phyloP scores from a whole-genome alignment of 208 protist genomes.

The Acanthamoeba comandoni region DNA sequence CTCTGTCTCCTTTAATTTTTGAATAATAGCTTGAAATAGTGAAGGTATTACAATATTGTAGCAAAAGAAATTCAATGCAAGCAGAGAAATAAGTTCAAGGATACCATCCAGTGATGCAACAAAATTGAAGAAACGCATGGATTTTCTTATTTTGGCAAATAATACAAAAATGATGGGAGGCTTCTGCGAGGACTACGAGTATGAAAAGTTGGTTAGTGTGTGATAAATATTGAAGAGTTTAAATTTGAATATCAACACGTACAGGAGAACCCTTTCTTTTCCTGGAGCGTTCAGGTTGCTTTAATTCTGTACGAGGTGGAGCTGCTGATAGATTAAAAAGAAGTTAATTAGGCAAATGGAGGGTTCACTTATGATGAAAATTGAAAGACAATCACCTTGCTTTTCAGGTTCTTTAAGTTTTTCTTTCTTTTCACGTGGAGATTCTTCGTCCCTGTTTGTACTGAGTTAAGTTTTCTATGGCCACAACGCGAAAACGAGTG shows the following conservation, averaged over 20 bases:
- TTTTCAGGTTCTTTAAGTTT: too few relatives aligned
- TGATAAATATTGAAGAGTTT: not conserved
- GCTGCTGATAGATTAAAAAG: too few relatives aligned
- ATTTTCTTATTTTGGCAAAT: conserved; percentile 42
- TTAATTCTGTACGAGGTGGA: not conserved
- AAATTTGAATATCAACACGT: not conserved
- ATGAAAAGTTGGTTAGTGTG: not conserved
- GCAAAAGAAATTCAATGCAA: too few relatives aligned
- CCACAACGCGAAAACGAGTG: too few relatives aligned
- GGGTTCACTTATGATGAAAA: too few relatives aligned
- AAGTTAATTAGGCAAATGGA: too few relatives aligned
- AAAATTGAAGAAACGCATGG: conserved; percentile 21
- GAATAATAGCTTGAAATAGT: not conserved
- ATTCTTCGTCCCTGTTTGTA: too few relatives aligned
- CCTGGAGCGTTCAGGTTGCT: not conserved
- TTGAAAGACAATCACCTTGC: too few relatives aligned
- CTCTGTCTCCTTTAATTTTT: conserved; percentile 11
- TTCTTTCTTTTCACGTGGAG: too few relatives aligned
- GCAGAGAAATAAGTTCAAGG: too few relatives aligned
- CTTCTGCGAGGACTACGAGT: not conserved
- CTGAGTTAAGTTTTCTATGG: too few relatives aligned
- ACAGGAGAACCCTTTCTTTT: not conserved
- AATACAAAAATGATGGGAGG: conserved; percentile 41
- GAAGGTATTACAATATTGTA: too few relatives aligned
- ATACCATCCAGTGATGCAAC: conserved; percentile 30